These are phyloP conservation scores for Daedalea quercina DNA, from an alignment of 768 basidiomycete genomes.

Conservation along the genomic window DNA sequence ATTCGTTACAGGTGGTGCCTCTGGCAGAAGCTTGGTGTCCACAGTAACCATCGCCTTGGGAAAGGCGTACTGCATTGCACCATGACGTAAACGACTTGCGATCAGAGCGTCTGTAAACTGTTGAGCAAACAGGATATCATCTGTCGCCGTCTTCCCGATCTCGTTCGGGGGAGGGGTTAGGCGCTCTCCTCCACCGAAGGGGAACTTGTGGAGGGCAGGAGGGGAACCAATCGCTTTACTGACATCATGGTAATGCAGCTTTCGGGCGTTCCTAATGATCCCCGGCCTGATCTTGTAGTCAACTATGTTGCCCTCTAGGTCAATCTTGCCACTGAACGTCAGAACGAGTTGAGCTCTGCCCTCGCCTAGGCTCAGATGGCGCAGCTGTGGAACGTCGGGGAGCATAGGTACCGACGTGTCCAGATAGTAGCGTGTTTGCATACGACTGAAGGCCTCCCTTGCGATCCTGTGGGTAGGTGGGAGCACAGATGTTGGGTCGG, in stretches of 20 bases:
- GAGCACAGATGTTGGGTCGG: slow-evolving; percentile 82
- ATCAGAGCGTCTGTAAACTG: slow-evolving; percentile 15
- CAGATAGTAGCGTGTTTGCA: slow-evolving; percentile 54
- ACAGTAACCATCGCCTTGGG: slow-evolving; percentile 21
- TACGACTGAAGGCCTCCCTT: slow-evolving; percentile 44
- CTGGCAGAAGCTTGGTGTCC: slow-evolving; percentile 23
- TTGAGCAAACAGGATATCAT: slow-evolving; percentile 27
- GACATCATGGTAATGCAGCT: slow-evolving; percentile 61
- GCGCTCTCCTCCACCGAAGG: slow-evolving; percentile 36
- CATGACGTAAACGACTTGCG: slow-evolving; percentile 9
- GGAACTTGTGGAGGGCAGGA: slow-evolving; percentile 21
- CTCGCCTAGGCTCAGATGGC: slow-evolving; percentile 21
- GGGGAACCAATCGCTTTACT: slow-evolving; percentile 40
- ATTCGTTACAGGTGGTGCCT: slow-evolving; percentile 5
- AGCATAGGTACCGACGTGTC: slow-evolving; percentile 68
- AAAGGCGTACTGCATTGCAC: slow-evolving; percentile 19
- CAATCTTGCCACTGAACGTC: slow-evolving; percentile 75
- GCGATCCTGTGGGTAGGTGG: slow-evolving; percentile 64
- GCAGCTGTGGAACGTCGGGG: slow-evolving; percentile 52
- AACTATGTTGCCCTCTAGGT: slow-evolving; percentile 51
- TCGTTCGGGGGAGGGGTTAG: slow-evolving; percentile 15
- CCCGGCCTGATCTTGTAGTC: slow-evolving; percentile 70
- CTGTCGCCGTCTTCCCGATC: background rate
- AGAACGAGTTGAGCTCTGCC: slow-evolving; percentile 50
- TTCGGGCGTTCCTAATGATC: slow-evolving; percentile 60